These are phyloP conservation scores for Lasiodiplodia sp. DNA, from an alignment of 2,329 filamentous ascomycete genomes.

Conservation along the genomic window DNA sequence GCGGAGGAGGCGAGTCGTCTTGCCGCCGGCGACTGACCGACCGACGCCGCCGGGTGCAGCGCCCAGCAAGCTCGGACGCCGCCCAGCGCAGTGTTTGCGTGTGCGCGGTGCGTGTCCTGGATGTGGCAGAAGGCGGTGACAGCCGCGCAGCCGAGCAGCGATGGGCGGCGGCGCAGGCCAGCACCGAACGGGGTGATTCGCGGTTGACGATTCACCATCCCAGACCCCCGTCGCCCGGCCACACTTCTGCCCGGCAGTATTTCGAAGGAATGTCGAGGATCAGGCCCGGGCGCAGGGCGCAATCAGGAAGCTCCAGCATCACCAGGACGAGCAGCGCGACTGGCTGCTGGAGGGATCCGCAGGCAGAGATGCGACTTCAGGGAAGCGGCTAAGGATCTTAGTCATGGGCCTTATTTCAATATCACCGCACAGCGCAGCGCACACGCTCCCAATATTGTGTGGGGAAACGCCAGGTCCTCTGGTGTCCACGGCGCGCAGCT, in stretches of 20 bases:
- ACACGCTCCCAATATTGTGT: constrained; percentile 27
- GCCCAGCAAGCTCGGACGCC: constrained; percentile 4
- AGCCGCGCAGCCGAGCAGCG: constrained; percentile 11
- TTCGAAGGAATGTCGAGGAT: constrained; percentile 3
- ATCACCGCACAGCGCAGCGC: constrained; percentile 12
- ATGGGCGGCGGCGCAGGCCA: constrained; percentile 8
- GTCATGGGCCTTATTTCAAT: constrained; percentile 31
- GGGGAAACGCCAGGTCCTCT: constrained; percentile 19
- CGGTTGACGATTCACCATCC: constrained; percentile 26
- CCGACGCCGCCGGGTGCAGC: neutral
- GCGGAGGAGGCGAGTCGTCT: constrained; percentile 16
- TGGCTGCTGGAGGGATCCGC: constrained; percentile 20
- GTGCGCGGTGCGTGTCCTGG: constrained; percentile 19
- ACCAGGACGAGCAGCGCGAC: constrained; percentile 13
- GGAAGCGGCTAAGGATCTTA: constrained; percentile 28
- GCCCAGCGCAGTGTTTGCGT: constrained; percentile 11
- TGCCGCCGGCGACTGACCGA: constrained; percentile 7
- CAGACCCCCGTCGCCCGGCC: neutral
- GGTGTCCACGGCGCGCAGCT: neutral
- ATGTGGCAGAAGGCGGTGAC: constrained; percentile 25
- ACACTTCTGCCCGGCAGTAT: constrained; percentile 20
- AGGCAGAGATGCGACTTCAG: constrained; percentile 18
- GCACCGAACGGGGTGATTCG: constrained; percentile 20
- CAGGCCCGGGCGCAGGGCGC: constrained; percentile 4
- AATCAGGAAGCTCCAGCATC: constrained; percentile 3